A percentile compares a stretch with the other conserved stretches of the same genome.
Conservation (phyloP, 2,329 filamentous ascomycete species). For the Aureobasidium sp. region DNA sequence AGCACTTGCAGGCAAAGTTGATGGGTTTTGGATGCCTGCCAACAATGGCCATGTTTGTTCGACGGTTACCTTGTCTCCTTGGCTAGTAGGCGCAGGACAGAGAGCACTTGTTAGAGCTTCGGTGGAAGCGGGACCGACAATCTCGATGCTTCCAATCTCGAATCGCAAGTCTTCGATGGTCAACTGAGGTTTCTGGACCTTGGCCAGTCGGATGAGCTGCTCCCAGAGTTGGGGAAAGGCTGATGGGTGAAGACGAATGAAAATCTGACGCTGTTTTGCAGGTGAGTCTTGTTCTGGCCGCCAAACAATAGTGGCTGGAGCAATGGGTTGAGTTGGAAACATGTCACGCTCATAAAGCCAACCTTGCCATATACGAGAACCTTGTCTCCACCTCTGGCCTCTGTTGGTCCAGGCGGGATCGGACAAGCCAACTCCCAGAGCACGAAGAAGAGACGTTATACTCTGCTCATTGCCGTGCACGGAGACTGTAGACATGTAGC, state of each 20-base stretch:
- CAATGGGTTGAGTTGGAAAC: constrained; percentile 50
- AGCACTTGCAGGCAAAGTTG: constrained; percentile 61
- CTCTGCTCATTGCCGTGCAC: constrained; percentile 61
- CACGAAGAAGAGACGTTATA: constrained; percentile 59
- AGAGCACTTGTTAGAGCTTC: constrained; percentile 69
- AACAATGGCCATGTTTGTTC: constrained; percentile 46
- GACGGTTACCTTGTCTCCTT: constrained; percentile 29
- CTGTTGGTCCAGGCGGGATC: constrained; percentile 53
- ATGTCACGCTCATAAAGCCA: constrained; percentile 53
- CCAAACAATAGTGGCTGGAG: constrained; percentile 71
- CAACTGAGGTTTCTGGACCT: constrained; percentile 54
- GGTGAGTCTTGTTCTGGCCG: constrained; percentile 40
- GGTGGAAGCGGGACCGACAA: constrained; percentile 67
- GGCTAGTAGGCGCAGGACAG: constrained; percentile 36
- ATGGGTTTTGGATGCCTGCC: constrained; percentile 57
- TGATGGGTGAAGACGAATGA: constrained; percentile 76
- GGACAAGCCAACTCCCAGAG: constrained; percentile 51
- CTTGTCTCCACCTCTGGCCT: constrained; percentile 64
- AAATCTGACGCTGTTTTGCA: constrained; percentile 41
- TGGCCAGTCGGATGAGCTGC: constrained; percentile 51
- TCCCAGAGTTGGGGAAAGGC: constrained; percentile 65
- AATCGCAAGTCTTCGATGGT: constrained; percentile 63
- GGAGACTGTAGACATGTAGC: constrained; percentile 83
- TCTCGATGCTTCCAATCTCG: constrained; percentile 65
- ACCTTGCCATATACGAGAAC: constrained; percentile 50